These are phyloP conservation scores for Dicorynia guianensis DNA, from an alignment of 306 rosid genomes.

Conservation along the genomic window DNA sequence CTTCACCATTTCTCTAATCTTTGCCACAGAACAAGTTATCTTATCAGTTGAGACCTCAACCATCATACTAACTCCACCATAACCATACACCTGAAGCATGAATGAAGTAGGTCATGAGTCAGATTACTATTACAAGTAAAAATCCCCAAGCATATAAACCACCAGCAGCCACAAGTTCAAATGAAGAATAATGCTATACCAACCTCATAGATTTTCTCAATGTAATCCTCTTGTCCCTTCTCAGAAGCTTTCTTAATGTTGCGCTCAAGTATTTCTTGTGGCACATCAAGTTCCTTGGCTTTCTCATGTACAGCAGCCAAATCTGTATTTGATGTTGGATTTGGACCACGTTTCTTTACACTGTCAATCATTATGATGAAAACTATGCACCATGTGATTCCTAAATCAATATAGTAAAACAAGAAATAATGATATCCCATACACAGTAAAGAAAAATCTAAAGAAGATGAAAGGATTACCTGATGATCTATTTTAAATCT, in stretches of 20 bases:
- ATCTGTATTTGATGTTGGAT: constrained; percentile 67
- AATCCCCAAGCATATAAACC: constrained; percentile 25
- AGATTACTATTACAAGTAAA: constrained; percentile 25
- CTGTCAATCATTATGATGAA: constrained; percentile 50
- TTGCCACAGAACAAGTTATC: constrained; percentile 81
- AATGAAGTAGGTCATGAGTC: constrained; percentile 23
- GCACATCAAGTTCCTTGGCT: constrained; percentile 96
- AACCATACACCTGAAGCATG: constrained; percentile 76
- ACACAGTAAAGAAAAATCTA: not conserved
- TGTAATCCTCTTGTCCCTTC: constrained; percentile 92
- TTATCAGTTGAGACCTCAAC: constrained; percentile 94
- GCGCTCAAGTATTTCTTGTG: constrained; percentile 86
- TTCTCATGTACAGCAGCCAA: constrained; percentile 82
- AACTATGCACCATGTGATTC: constrained; percentile 16
- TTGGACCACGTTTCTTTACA: constrained; percentile 85
- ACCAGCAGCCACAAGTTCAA: constrained; percentile 3
- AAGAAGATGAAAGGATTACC: constrained; percentile 5
- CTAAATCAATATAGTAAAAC: constrained; percentile 3
- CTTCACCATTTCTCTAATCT: constrained; percentile 80
- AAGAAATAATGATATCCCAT: not conserved
- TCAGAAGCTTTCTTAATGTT: constrained; percentile 90
- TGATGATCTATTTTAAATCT: not conserved
- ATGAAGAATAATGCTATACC: constrained; percentile 40
- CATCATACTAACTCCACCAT: constrained; percentile 92
- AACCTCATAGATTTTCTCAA: constrained; percentile 88